These are phyloP conservation scores for Backusella tuberculispora DNA, from an alignment of 192 early-diverging fungal species.

Conservation along the genomic window DNA sequence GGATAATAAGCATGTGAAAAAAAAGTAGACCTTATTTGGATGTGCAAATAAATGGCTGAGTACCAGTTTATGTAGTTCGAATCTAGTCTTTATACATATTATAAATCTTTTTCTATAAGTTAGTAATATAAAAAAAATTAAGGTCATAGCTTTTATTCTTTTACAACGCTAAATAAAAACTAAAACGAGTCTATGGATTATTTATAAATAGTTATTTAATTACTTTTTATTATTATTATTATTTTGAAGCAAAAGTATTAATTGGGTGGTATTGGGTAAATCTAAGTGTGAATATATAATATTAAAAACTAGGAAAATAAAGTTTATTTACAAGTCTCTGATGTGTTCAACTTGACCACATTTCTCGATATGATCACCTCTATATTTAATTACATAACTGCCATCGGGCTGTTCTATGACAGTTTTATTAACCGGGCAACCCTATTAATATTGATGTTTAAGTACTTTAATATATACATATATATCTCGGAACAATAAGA, in stretches of 20 bases:
- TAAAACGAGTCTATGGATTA: not conserved
- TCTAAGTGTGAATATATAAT: slow-evolving; percentile 3
- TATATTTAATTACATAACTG: slow-evolving; percentile 57
- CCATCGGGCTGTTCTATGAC: slow-evolving; percentile 56
- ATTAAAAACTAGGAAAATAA: not conserved
- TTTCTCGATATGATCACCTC: slow-evolving; percentile 57
- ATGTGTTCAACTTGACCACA: slow-evolving; percentile 55
- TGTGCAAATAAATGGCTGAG: not conserved
- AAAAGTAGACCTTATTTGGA: not conserved
- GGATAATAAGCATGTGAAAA: slow-evolving; percentile 5
- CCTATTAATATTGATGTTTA: slow-evolving; percentile 23
- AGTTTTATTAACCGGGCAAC: slow-evolving; percentile 58
- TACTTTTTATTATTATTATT: not conserved
- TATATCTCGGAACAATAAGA: slow-evolving; percentile 18
- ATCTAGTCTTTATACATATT: not conserved
- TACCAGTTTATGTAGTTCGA: not conserved
- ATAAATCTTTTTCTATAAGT: too few relatives aligned
- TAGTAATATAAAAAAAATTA: too few relatives aligned
- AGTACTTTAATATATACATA: not conserved
- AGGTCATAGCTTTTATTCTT: too few relatives aligned
- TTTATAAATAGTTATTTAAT: not conserved
- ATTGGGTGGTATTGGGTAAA: not conserved
- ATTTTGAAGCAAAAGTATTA: not conserved
- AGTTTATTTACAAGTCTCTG: slow-evolving; percentile 29
- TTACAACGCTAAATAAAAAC: too few relatives aligned